phyloP scores from a whole-genome alignment of 164 flowering plant genomes.

The Echeveria elegans region DNA sequence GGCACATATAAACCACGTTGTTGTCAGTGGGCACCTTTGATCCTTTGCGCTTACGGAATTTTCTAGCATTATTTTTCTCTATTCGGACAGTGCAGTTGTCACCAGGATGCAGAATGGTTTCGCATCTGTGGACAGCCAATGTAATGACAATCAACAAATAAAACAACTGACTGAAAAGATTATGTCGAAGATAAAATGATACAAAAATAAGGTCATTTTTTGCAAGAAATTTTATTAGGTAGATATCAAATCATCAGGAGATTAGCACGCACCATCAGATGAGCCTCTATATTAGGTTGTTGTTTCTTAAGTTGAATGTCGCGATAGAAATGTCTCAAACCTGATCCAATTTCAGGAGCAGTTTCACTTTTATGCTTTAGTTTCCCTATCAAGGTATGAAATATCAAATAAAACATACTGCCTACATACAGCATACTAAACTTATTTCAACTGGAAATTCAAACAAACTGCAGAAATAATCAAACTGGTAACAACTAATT shows the following conservation, averaged over 20 bases:
- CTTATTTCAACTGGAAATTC: too few species aligned
- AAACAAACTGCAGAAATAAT: too few species aligned
- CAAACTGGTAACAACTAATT: too few species aligned
- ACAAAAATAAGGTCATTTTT: background rate
- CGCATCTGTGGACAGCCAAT: constrained; percentile 44
- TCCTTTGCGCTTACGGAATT: constrained; percentile 19
- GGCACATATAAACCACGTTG: constrained; percentile 56
- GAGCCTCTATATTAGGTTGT: background rate
- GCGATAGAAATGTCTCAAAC: background rate
- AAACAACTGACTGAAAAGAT: background rate
- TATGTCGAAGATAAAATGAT: background rate
- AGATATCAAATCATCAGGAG: background rate
- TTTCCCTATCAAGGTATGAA: background rate
- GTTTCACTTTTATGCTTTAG: background rate
- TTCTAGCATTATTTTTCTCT: constrained; percentile 35
- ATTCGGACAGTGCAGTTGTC: constrained; percentile 60
- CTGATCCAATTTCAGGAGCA: background rate
- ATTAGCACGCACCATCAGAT: background rate
- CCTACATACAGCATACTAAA: too few species aligned
- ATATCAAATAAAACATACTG: too few species aligned
- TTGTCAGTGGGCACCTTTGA: constrained; percentile 26
- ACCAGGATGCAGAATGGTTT: constrained; percentile 70
- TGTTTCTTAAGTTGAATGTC: background rate
- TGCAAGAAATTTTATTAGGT: background rate
- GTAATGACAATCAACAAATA: background rate